Evolutionary conservation across 2,329 filamentous ascomycete species (phyloP).

Genomic region (Septoria petroselini): DNA sequence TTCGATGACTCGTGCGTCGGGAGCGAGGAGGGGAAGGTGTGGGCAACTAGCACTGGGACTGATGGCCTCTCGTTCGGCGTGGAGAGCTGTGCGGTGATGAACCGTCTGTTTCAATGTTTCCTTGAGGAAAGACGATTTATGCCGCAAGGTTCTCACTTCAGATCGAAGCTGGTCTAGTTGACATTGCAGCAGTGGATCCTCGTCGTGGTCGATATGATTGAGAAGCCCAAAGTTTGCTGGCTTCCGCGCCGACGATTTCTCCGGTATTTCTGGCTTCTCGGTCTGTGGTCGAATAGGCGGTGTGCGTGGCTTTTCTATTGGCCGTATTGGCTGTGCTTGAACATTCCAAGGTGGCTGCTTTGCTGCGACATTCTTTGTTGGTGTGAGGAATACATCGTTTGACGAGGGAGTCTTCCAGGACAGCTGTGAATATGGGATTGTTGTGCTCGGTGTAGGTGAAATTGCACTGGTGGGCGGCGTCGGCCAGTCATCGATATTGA

Average conservation of each 20-base stretch:
- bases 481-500: slow-evolving; percentile 9
- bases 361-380: neutral
- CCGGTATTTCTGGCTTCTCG: neutral
- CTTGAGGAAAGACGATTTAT: slow-evolving; percentile 4
- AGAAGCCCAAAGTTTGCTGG: neutral
- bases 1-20: neutral
- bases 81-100: neutral
- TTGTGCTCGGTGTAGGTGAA: neutral
- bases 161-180: slow-evolving; percentile 2
- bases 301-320: neutral
- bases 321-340: neutral
- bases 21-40: neutral
- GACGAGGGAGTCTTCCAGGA: neutral
- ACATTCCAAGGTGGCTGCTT: neutral
- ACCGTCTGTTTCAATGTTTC: slow-evolving; percentile 4
- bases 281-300: neutral
- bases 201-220: neutral
- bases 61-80: slow-evolving; percentile 1
- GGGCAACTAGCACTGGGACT: neutral
- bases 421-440: neutral
- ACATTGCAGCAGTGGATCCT: neutral
- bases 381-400: neutral
- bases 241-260: neutral
- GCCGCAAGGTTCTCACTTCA: neutral
- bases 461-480: slow-evolving; percentile 9